phyloP scores from a whole-genome alignment of 2,329 filamentous ascomycete genomes.

The Fusarium penzigii region DNA sequence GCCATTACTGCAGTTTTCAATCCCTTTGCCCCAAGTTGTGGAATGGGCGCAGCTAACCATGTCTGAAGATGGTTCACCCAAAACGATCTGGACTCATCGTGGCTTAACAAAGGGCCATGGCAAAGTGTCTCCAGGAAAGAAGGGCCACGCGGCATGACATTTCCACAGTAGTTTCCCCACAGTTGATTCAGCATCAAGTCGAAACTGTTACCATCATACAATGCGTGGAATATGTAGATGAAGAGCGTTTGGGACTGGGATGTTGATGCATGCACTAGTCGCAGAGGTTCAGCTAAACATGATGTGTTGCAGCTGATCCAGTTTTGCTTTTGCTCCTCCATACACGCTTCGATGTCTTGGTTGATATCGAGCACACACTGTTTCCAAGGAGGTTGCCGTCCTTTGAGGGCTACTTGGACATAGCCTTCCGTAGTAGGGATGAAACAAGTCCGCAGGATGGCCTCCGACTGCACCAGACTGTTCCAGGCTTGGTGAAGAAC shows the following conservation, averaged over 20 bases:
- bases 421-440: slow-evolving; percentile 72
- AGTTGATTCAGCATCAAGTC: slow-evolving; percentile 65
- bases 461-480: slow-evolving; percentile 48
- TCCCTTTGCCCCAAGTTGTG: slow-evolving; percentile 4
- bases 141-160: slow-evolving; percentile 40
- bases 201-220: slow-evolving; percentile 86
- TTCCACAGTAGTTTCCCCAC: slow-evolving; percentile 20
- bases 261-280: slow-evolving; percentile 41
- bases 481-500: slow-evolving; percentile 60
- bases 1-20: slow-evolving; percentile 6
- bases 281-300: slow-evolving; percentile 16
- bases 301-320: slow-evolving; percentile 58
- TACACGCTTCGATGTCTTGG: slow-evolving; percentile 32
- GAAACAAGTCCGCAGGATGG: slow-evolving; percentile 75
- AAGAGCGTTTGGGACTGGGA: slow-evolving; percentile 51
- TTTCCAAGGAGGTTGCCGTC: slow-evolving; percentile 45
- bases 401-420: slow-evolving; percentile 67
- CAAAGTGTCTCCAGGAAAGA: slow-evolving; percentile 67
- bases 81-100: slow-evolving; percentile 53
- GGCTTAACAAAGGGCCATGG: slow-evolving; percentile 64
- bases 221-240: slow-evolving; percentile 77
- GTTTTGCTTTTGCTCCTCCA: slow-evolving; percentile 38
- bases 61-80: slow-evolving; percentile 62
- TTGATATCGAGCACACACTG: slow-evolving; percentile 32
- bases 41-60: slow-evolving; percentile 23